These are phyloP conservation scores for Zygotorulaspora sp. DNA, from an alignment of 805 yeast species.

Conservation along the genomic window DNA sequence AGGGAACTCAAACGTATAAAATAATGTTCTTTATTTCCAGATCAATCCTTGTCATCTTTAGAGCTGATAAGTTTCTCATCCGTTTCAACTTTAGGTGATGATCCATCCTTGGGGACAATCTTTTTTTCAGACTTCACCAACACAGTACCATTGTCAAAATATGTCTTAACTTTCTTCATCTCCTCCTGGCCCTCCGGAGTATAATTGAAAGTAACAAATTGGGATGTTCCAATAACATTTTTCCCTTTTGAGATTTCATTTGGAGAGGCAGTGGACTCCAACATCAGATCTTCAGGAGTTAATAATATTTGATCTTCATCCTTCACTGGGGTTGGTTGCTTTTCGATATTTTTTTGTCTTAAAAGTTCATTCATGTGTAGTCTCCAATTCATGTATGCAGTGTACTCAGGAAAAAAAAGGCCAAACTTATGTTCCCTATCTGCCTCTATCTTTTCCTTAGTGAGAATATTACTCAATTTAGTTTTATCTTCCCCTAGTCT, in stretches of 20 bases:
- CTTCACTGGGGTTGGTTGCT: conserved; percentile 1
- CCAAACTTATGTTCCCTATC: conserved; percentile 47
- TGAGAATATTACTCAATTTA: conserved; percentile 37
- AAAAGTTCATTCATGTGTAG: conserved; percentile 47
- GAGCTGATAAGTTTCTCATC: conserved; percentile 23
- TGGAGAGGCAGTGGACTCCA: conserved; percentile 10
- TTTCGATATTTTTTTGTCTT: conserved; percentile 35
- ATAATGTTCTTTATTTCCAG: too few relatives aligned
- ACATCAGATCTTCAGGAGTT: conserved; percentile 30
- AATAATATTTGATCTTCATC: conserved; percentile 7
- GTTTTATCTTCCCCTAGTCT: conserved; percentile 26
- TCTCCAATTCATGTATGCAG: conserved; percentile 65
- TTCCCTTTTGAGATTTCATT: conserved; percentile 14
- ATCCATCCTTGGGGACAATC: conserved; percentile 37
- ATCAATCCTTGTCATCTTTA: conserved; percentile 13
- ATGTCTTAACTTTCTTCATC: conserved; percentile 35
- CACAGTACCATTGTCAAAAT: conserved; percentile 42
- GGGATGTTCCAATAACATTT: conserved; percentile 38
- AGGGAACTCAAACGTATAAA: too few relatives aligned
- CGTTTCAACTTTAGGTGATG: conserved; percentile 35
- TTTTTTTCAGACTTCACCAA: conserved; percentile 38
- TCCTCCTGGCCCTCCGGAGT: conserved; percentile 45
- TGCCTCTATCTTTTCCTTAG: conserved; percentile 56
- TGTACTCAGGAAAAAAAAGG: conserved; percentile 58
- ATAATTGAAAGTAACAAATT: conserved; percentile 36